Percentiles rank a stretch among this genome's conserved stretches.
Conservation (phyloP, 208 protist genomes). For the Leishmania martiniquensis region DNA sequence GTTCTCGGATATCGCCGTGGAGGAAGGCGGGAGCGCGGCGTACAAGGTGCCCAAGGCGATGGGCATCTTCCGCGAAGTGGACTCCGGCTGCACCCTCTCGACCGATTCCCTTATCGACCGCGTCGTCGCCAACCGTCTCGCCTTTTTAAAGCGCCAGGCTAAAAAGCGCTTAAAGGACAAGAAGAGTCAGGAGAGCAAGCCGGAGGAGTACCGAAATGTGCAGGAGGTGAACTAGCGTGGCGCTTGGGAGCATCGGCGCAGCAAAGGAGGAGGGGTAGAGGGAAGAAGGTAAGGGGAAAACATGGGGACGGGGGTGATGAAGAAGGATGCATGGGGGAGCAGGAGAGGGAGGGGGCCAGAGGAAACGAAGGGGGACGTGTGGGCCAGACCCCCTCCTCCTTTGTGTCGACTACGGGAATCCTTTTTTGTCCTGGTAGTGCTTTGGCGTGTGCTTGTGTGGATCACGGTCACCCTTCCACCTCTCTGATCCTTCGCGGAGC, state of each 20-base stretch:
- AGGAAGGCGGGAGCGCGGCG: conserved; percentile 12
- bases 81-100: conserved; percentile 60
- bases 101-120: conserved; percentile 82
- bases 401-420: neutral
- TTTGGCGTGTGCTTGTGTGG: neutral
- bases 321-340: neutral
- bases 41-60: conserved; percentile 80
- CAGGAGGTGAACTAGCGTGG: conserved; percentile 45
- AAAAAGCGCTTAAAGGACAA: conserved; percentile 79
- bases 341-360: neutral
- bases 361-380: too few relatives aligned
- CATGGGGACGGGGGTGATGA: neutral
- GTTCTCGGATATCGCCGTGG: conserved; percentile 30
- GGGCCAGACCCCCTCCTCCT: neutral
- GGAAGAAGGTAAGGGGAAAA: neutral
- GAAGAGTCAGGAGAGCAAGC: conserved; percentile 46
- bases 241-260: too few relatives aligned
- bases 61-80: conserved; percentile 85
- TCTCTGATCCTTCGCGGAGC: neutral
- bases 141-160: conserved; percentile 72
- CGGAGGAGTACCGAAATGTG: conserved; percentile 74
- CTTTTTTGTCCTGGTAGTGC: neutral
- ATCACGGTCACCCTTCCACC: neutral
- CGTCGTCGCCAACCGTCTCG: conserved; percentile 72
- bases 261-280: too few relatives aligned